Conservation (phyloP, 1,139 yeast genomes). For the Lodderomyces margitis region DNA sequence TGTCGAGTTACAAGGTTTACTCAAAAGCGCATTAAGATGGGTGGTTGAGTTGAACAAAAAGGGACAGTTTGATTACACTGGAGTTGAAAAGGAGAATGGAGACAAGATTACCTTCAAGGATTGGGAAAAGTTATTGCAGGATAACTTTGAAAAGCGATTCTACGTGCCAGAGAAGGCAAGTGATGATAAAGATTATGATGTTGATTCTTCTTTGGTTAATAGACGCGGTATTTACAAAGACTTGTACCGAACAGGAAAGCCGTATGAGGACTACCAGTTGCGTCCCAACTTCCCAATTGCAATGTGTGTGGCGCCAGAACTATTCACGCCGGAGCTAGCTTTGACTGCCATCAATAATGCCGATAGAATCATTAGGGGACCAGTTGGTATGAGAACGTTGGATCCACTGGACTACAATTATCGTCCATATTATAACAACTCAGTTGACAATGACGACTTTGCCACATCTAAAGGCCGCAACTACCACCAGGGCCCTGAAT, state of each 20-base stretch:
- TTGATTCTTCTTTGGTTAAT: conserved; percentile 67
- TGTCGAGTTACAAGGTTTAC: conserved; percentile 82
- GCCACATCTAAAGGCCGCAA: conserved; percentile 94
- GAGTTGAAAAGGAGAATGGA: conserved; percentile 60
- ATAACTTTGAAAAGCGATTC: conserved; percentile 75
- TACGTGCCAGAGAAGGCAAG: conserved; percentile 65
- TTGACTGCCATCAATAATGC: conserved; percentile 64
- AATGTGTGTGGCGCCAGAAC: conserved; percentile 89
- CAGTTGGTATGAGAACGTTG: conserved; percentile 86
- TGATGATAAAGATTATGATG: conserved; percentile 51
- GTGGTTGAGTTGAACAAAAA: conserved; percentile 56
- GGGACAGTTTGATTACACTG: conserved; percentile 55
- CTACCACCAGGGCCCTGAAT: conserved; percentile 98
- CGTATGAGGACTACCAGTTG: conserved; percentile 90
- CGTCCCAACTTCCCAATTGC: conserved; percentile 93
- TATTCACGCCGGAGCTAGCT: conserved; percentile 66
- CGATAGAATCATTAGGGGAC: conserved; percentile 75
- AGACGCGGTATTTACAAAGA: conserved; percentile 95
- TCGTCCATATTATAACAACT: conserved; percentile 80
- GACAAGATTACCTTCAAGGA: conserved; percentile 48
- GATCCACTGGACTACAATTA: conserved; percentile 93
- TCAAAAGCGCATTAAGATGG: conserved; percentile 82
- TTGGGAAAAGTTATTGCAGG: conserved; percentile 72
- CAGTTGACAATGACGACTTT: conserved; percentile 80
- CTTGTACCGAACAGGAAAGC: conserved; percentile 73